phyloP scores from a whole-genome alignment of 73 alveolate genomes.

The Tetrahymena borealis region DNA sequence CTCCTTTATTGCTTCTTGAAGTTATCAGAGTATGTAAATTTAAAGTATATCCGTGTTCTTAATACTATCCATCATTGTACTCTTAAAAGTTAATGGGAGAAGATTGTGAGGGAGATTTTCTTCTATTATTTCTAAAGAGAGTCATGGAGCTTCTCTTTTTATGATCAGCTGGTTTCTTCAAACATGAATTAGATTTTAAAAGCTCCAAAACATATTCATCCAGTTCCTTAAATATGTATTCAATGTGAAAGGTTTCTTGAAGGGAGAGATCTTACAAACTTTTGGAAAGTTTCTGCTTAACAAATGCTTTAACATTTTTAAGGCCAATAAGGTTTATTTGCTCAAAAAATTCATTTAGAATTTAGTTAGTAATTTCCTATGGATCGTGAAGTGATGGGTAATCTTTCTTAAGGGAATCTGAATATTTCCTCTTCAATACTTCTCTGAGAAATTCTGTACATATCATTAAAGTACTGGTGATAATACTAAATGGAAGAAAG shows the following conservation, averaged over 20 bases:
- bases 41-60: background rate
- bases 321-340: background rate
- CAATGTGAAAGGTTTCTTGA: background rate
- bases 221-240: background rate
- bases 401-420: background rate
- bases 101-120: background rate
- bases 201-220: background rate
- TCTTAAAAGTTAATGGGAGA: background rate
- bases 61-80: background rate
- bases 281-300: background rate
- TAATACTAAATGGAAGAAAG: background rate
- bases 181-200: background rate
- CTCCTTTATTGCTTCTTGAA: background rate
- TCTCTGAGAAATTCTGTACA: background rate
- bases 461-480: background rate
- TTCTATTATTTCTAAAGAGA: background rate
- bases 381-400: background rate
- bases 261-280: background rate
- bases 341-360: background rate
- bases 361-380: background rate
- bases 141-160: background rate
- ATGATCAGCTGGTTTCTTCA: background rate
- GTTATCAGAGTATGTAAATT: background rate
- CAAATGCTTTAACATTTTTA: background rate
- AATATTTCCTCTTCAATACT: background rate